These are phyloP conservation scores for Aphanomyces stellatus DNA, from an alignment of 352 stramenopile genomes.

Conservation along the genomic window DNA sequence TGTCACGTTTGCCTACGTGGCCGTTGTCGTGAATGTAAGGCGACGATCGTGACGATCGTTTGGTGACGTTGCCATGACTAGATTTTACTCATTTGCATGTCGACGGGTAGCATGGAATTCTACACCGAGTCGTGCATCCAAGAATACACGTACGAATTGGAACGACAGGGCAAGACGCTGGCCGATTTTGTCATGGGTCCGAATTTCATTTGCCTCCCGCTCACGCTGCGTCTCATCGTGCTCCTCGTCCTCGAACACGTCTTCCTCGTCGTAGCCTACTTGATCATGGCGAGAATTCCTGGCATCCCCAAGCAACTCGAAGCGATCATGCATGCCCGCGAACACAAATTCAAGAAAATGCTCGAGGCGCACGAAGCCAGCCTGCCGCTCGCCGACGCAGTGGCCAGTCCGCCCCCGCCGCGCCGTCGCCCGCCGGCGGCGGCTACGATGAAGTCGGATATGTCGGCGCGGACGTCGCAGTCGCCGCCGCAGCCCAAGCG, in stretches of 20 bases:
- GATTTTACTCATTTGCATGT: slow-evolving; percentile 53
- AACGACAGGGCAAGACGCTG: slow-evolving; percentile 53
- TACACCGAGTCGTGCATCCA: slow-evolving; percentile 46
- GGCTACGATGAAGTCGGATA: too few relatives aligned
- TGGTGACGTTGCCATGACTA: too few relatives aligned
- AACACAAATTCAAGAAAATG: slow-evolving; percentile 59
- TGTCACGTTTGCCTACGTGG: slow-evolving; percentile 47
- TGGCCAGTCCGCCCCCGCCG: not conserved
- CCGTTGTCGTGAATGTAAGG: slow-evolving; percentile 58
- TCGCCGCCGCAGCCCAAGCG: not conserved
- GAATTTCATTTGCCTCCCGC: slow-evolving; percentile 53
- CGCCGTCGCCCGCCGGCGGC: not conserved
- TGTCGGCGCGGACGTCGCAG: not conserved
- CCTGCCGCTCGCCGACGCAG: slow-evolving; percentile 16
- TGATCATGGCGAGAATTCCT: slow-evolving; percentile 42
- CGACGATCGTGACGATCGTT: too few relatives aligned
- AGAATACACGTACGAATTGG: slow-evolving; percentile 45
- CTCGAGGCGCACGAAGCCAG: slow-evolving; percentile 40
- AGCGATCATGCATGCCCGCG: slow-evolving; percentile 40
- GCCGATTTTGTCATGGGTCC: slow-evolving; percentile 55
- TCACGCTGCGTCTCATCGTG: slow-evolving; percentile 71
- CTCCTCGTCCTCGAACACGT: slow-evolving; percentile 67
- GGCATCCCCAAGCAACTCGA: slow-evolving; percentile 44
- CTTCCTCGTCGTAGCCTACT: slow-evolving; percentile 36
- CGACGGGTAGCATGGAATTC: slow-evolving; percentile 58